Evolutionary conservation across 495 filamentous ascomycete species (phyloP).

Genomic region (Oleoguttula mirabilis): DNA sequence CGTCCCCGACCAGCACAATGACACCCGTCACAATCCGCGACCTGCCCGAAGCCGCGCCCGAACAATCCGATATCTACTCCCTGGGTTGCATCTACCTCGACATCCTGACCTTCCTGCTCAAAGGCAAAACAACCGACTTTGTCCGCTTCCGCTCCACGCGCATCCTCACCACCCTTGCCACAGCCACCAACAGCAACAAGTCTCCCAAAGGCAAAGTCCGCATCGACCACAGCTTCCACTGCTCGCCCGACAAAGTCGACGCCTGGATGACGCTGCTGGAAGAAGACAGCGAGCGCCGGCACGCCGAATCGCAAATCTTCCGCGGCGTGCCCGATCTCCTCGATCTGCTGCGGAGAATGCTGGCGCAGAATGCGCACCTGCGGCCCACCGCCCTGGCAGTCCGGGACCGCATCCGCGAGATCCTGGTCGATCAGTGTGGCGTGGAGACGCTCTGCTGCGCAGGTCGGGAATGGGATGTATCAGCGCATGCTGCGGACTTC

Average conservation of each 20-base stretch:
- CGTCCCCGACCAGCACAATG: slow-evolving; percentile 1
- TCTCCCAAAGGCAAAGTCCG: slow-evolving; percentile 11
- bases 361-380: slow-evolving; percentile 22
- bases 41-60: slow-evolving; percentile 18
- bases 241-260: slow-evolving; percentile 62
- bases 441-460: slow-evolving; percentile 19
- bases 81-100: slow-evolving; percentile 60
- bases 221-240: slow-evolving; percentile 64
- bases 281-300: slow-evolving; percentile 14
- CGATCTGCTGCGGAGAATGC: slow-evolving; percentile 26
- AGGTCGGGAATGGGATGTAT: slow-evolving; percentile 9
- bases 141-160: slow-evolving; percentile 55
- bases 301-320: slow-evolving; percentile 19
- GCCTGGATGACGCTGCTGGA: slow-evolving; percentile 63
- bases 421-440: slow-evolving; percentile 22
- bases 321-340: slow-evolving; percentile 25
- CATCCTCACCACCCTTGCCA: slow-evolving; percentile 39
- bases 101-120: slow-evolving; percentile 57
- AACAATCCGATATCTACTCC: slow-evolving; percentile 61
- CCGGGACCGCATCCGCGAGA: slow-evolving; percentile 23
- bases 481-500: not conserved
- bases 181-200: no score
- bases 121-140: slow-evolving; percentile 59
- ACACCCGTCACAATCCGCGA: slow-evolving; percentile 6
- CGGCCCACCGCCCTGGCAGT: slow-evolving; percentile 26